Conservation (phyloP, 805 yeast species). For the Saccharomyces mikatae region DNA sequence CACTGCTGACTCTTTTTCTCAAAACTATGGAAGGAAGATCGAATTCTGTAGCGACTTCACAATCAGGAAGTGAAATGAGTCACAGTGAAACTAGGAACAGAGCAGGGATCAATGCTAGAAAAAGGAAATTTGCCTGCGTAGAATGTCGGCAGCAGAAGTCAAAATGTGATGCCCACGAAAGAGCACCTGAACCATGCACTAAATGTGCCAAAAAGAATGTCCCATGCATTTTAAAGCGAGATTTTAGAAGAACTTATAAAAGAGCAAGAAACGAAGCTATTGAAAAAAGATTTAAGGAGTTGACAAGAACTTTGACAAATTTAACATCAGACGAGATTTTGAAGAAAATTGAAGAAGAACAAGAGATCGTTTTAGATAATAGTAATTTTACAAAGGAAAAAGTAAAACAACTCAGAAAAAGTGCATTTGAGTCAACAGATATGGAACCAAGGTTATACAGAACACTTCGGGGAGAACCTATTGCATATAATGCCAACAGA, state of each 20-base stretch:
- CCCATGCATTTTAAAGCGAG: constrained; percentile 65
- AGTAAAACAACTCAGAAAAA: constrained; percentile 12
- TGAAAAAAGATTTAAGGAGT: constrained; percentile 68
- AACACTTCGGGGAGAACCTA: not conserved
- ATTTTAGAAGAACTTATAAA: constrained; percentile 83
- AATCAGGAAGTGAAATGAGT: not conserved
- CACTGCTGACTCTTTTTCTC: not conserved
- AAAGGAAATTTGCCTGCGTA: constrained; percentile 72
- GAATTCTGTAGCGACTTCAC: not conserved
- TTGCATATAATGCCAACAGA: not conserved
- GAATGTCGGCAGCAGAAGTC: constrained; percentile 95
- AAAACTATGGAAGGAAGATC: not conserved
- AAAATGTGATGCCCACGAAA: constrained; percentile 76
- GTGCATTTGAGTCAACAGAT: not conserved
- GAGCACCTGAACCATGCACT: constrained; percentile 71
- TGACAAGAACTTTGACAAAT: constrained; percentile 45
- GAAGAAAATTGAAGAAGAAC: constrained; percentile 23
- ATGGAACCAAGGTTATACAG: not conserved
- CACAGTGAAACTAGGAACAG: not conserved
- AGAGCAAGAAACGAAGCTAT: constrained; percentile 76
- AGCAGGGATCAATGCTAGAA: constrained; percentile 1
- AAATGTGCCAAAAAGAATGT: constrained; percentile 67
- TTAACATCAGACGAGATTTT: constrained; percentile 26
- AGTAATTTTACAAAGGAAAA: constrained; percentile 27
- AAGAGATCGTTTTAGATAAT: constrained; percentile 19